Conservation (phyloP, 805 yeast genomes). For the Schwanniomyces polymorphus region DNA sequence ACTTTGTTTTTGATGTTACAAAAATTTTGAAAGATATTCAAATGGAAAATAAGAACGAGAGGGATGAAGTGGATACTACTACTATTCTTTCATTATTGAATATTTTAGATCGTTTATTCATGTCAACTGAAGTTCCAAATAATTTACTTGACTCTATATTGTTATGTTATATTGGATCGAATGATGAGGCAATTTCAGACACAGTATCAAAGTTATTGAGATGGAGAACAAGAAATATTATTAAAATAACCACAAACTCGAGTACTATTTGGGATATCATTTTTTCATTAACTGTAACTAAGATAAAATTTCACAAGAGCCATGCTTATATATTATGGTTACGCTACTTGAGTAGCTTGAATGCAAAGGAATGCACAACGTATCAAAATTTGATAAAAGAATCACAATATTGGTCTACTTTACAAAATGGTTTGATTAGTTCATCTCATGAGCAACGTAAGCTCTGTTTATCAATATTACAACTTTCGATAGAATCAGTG, state of each 20-base stretch:
- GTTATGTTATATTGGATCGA: conserved; percentile 33
- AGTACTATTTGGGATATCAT: conserved; percentile 48
- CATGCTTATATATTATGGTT: conserved; percentile 57
- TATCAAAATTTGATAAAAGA: conserved; percentile 24
- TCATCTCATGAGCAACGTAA: conserved; percentile 67
- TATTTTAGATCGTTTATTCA: conserved; percentile 38
- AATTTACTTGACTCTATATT: conserved; percentile 19
- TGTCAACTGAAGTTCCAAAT: conserved; percentile 12
- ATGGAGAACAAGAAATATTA: conserved; percentile 51
- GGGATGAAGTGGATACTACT: conserved; percentile 10
- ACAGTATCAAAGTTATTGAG: conserved; percentile 43
- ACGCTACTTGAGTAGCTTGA: conserved; percentile 41
- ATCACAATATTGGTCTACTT: conserved; percentile 52
- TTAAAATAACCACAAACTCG: conserved; percentile 11
- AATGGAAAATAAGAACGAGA: neutral
- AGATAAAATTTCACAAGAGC: conserved; percentile 22
- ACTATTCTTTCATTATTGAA: conserved; percentile 22
- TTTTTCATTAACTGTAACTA: conserved; percentile 30
- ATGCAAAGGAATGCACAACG: conserved; percentile 6
- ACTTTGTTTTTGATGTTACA: conserved; percentile 17
- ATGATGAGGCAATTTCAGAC: conserved; percentile 37
- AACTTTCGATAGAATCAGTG: conserved; percentile 54
- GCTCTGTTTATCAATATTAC: conserved; percentile 63
- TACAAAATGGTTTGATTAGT: conserved; percentile 59
- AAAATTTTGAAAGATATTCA: conserved; percentile 2